These are phyloP conservation scores for Apium graveolens DNA, from an alignment of 129 eudicot species.

Conservation along the genomic window DNA sequence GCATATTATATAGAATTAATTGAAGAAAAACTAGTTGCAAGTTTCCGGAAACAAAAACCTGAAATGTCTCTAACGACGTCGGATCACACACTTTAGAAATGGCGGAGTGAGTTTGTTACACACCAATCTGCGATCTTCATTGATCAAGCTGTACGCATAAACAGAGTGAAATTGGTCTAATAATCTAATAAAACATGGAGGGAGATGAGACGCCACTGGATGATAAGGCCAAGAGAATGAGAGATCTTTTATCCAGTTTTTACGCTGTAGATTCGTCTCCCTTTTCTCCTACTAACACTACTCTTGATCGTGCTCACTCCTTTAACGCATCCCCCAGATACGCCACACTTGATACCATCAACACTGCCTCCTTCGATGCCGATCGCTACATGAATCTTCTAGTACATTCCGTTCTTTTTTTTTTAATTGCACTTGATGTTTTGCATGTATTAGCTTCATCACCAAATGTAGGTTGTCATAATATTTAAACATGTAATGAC, in stretches of 20 bases:
- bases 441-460: neutral
- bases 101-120: neutral
- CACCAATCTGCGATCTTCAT: neutral
- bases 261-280: constrained; percentile 67
- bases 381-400: constrained; percentile 94
- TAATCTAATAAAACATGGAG: constrained; percentile 35
- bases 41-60: no score
- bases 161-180: neutral
- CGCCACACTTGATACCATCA: constrained; percentile 83
- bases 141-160: neutral
- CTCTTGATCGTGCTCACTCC: constrained; percentile 15
- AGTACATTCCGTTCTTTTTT: constrained; percentile 27
- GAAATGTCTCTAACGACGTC: neutral
- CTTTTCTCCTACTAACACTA: neutral
- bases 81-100: neutral
- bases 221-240: constrained; percentile 84
- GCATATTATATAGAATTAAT: no score
- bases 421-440: neutral
- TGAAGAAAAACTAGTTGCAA: no score
- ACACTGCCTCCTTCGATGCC: constrained; percentile 76
- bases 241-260: constrained; percentile 91
- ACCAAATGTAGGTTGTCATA: neutral
- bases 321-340: constrained; percentile 48
- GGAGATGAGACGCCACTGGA: constrained; percentile 55
- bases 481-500: no score